Evolutionary conservation across 345 rosid genomes (phyloP).

Genomic region (Erysimum cheiranthoides): DNA sequence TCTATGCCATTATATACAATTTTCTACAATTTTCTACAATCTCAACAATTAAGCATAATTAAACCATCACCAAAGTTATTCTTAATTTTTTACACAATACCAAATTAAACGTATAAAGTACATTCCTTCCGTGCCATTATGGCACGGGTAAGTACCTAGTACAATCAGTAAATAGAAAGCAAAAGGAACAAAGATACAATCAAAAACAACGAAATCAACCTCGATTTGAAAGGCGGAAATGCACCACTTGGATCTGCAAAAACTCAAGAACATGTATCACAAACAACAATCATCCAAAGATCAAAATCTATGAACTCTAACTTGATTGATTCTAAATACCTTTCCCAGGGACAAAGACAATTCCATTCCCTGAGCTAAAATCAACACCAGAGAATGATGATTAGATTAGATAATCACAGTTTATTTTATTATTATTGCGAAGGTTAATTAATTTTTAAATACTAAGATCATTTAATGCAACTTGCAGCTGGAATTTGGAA

Average conservation of each 20-base stretch:
- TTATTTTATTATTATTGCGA: background rate
- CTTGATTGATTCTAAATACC: constrained; percentile 47
- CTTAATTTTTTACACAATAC: no score
- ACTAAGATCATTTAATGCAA: constrained; percentile 3
- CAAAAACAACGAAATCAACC: constrained; percentile 45
- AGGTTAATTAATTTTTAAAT: background rate
- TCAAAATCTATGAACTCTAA: background rate
- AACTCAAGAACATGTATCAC: background rate
- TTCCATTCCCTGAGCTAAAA: constrained; percentile 68
- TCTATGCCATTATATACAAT: no score
- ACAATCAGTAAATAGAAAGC: constrained; percentile 12
- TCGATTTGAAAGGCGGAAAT: constrained; percentile 59
- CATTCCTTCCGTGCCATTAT: no score
- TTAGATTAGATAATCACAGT: background rate
- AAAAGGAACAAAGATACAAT: constrained; percentile 4
- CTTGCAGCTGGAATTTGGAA: constrained; percentile 7
- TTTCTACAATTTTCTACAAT: no score
- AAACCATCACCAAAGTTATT: no score
- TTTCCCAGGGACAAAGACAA: constrained; percentile 73
- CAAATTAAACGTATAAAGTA: no score
- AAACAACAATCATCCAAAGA: background rate
- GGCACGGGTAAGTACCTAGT: no score
- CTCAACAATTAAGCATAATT: no score
- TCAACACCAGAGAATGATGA: constrained; percentile 45
- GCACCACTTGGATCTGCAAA: constrained; percentile 62